phyloP scores from a whole-genome alignment of 768 basidiomycete genomes.

The Brasilioporus rufonigricans region DNA sequence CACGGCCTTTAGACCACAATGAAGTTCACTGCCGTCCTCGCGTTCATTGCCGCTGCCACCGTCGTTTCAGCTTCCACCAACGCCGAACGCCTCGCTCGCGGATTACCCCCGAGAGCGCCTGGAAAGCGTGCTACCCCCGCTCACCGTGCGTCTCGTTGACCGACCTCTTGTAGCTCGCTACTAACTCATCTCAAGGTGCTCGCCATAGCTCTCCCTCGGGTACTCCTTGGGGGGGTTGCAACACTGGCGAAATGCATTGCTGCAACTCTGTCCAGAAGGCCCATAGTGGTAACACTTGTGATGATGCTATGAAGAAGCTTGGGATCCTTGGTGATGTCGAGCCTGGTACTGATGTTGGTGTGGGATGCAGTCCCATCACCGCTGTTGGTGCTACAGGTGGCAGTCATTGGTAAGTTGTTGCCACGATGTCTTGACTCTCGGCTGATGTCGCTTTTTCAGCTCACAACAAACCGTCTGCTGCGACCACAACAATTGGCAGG shows the following conservation, averaged over 20 bases:
- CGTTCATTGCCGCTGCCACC: slow-evolving; percentile 38
- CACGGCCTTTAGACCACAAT: slow-evolving; percentile 13
- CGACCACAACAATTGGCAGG: slow-evolving; percentile 19
- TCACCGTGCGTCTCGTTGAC: slow-evolving; percentile 26
- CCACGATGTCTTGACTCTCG: rapidly evolving
- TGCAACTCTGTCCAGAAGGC: slow-evolving; percentile 5
- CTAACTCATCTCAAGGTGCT: slow-evolving; percentile 32
- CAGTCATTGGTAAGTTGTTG: slow-evolving; percentile 17
- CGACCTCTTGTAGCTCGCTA: neutral
- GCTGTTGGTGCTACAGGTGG: slow-evolving; percentile 1
- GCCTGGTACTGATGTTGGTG: slow-evolving; percentile 14
- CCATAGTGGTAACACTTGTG: neutral
- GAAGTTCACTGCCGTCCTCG: slow-evolving; percentile 32
- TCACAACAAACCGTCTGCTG: slow-evolving; percentile 40
- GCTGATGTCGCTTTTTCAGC: slow-evolving; percentile 23
- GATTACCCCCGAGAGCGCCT: slow-evolving; percentile 50
- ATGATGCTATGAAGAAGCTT: neutral
- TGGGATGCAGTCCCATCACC: slow-evolving; percentile 33
- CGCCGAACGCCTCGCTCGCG: slow-evolving; percentile 51
- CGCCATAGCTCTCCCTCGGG: slow-evolving; percentile 36
- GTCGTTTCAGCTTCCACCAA: slow-evolving; percentile 48
- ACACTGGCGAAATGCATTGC: slow-evolving; percentile 17
- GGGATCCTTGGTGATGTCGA: neutral
- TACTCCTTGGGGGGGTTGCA: slow-evolving; percentile 9
- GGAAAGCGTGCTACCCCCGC: slow-evolving; percentile 31